A percentile compares a stretch with the other conserved stretches of the same genome.
These are phyloP conservation scores for Aegle marmelos DNA, from an alignment of 345 rosid species.

Conservation along the genomic window DNA sequence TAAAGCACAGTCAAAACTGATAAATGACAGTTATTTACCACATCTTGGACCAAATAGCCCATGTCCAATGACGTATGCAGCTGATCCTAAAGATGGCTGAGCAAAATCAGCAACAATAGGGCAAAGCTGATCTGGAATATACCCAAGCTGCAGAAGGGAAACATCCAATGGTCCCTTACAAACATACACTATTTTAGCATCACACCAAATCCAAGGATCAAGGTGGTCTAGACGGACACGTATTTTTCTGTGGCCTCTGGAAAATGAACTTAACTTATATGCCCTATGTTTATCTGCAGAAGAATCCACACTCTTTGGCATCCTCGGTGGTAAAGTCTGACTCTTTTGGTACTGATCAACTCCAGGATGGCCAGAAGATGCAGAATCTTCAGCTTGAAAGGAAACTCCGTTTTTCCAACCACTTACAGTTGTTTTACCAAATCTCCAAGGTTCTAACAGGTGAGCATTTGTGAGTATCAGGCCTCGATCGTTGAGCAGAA, in stretches of 20 bases:
- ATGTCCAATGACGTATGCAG: conserved; percentile 78
- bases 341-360: conserved; percentile 28
- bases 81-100: conserved; percentile 64
- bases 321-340: conserved; percentile 18
- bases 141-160: conserved; percentile 70
- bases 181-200: conserved; percentile 68
- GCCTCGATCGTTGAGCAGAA: conserved; percentile 77
- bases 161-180: conserved; percentile 82
- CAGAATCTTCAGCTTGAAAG: conserved; percentile 28
- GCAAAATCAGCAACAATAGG: conserved; percentile 47
- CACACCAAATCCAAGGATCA: conserved; percentile 74
- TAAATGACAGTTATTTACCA: conserved; percentile 41
- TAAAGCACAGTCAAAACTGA: conserved; percentile 8
- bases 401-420: conserved; percentile 32
- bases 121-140: conserved; percentile 52
- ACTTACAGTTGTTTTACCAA: conserved; percentile 58
- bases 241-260: conserved; percentile 39
- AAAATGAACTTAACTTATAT: conserved; percentile 33
- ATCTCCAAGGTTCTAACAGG: conserved; percentile 94
- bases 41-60: conserved; percentile 88
- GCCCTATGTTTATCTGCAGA: conserved; percentile 24
- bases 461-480: conserved; percentile 92
- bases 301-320: conserved; percentile 22
- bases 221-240: conserved; percentile 69
- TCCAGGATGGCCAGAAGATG: conserved; percentile 23